Conservation (phyloP, 352 stramenopile species). For the Plasmopara viticola region DNA sequence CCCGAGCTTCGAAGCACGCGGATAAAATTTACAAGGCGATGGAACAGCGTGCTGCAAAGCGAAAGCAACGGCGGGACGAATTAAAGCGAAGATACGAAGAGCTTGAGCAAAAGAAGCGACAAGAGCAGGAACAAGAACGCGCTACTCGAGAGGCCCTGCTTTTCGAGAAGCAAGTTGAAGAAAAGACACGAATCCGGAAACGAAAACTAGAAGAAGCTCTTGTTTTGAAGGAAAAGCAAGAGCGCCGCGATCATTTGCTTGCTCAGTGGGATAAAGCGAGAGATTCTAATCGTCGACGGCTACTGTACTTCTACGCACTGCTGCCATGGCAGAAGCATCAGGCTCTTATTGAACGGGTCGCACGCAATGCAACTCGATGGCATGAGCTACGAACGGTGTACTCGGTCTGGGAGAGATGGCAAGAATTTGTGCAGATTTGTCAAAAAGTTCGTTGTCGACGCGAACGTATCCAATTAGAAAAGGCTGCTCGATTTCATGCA, state of each 20-base stretch:
- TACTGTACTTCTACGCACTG: conserved; percentile 49
- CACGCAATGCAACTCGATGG: conserved; percentile 32
- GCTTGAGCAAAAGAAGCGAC: conserved; percentile 39
- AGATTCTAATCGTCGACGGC: conserved; percentile 29
- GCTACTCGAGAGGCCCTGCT: conserved; percentile 36
- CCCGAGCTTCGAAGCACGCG: conserved; percentile 4
- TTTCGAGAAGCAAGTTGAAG: conserved; percentile 31
- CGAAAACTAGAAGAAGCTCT: conserved; percentile 32
- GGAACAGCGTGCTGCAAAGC: conserved; percentile 44
- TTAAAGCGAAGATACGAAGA: conserved; percentile 49
- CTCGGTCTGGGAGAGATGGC: conserved; percentile 36
- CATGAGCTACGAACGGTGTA: conserved; percentile 37
- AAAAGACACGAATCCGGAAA: conserved; percentile 34
- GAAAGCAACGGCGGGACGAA: conserved; percentile 47
- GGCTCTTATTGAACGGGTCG: conserved; percentile 22
- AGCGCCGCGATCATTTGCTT: conserved; percentile 24
- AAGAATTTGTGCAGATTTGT: conserved; percentile 22
- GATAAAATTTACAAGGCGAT: conserved; percentile 50
- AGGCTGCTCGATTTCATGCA: conserved; percentile 18
- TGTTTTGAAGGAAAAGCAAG: conserved; percentile 25
- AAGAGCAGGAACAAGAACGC: conserved; percentile 31
- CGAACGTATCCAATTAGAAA: conserved; percentile 21
- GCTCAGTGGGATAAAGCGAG: conserved; percentile 22
- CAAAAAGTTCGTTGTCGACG: conserved; percentile 14
- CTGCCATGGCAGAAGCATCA: conserved; percentile 35